Percentiles rank a stretch among this genome's conserved stretches.
Conservation (phyloP, 345 rosid species). For the Durio zibethinus region DNA sequence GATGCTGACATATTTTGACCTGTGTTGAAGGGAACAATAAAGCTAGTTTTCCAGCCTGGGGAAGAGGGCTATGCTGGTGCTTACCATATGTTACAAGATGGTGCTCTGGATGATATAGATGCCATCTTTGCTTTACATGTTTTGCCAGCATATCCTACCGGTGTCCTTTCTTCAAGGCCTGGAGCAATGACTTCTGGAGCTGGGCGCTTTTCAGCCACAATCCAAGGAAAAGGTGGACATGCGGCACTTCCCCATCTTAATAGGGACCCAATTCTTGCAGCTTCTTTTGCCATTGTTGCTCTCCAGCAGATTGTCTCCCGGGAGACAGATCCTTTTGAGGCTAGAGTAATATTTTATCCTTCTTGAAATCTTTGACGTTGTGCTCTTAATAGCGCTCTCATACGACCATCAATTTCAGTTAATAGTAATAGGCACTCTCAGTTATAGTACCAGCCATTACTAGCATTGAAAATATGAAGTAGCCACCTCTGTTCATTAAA, state of each 20-base stretch:
- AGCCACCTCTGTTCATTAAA: not conserved
- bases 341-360: slow-evolving; percentile 41
- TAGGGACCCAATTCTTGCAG: slow-evolving; percentile 61
- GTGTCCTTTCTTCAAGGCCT: slow-evolving; percentile 50
- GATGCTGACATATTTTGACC: not conserved
- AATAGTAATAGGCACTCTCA: not conserved
- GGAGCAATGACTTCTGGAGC: slow-evolving; percentile 60
- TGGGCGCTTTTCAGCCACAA: slow-evolving; percentile 47
- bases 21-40: slow-evolving; percentile 51
- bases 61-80: slow-evolving; percentile 74
- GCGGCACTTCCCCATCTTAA: slow-evolving; percentile 47
- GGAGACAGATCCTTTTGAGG: slow-evolving; percentile 60
- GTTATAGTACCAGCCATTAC: not conserved
- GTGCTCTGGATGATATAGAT: slow-evolving; percentile 44
- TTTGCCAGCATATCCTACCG: slow-evolving; percentile 42
- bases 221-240: slow-evolving; percentile 60
- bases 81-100: slow-evolving; percentile 58
- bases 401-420: not conserved
- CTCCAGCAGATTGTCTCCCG: slow-evolving; percentile 72
- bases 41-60: slow-evolving; percentile 75
- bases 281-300: slow-evolving; percentile 54
- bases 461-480: not conserved
- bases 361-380: not conserved
- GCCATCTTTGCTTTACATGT: slow-evolving; percentile 59
- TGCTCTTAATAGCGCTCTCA: not conserved